A percentile compares a stretch with the other conserved stretches of the same genome.
phyloP scores from a whole-genome alignment of 2,329 filamentous ascomycete species.

The Shiraia sp. region DNA sequence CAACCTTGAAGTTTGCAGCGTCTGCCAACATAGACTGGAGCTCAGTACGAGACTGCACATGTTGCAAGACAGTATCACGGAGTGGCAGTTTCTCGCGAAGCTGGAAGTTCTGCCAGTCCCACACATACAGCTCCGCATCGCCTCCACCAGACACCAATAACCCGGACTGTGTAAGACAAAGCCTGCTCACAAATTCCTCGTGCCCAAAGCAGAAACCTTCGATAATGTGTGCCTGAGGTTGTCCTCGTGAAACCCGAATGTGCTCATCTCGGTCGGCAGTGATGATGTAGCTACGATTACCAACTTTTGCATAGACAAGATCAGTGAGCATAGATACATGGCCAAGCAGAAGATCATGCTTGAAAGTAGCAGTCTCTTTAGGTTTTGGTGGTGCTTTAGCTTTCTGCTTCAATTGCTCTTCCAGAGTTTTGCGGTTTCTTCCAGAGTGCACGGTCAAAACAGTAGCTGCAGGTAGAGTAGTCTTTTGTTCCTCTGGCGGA shows the following conservation, averaged over 20 bases:
- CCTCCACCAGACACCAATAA: constrained; percentile 84
- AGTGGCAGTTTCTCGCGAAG: constrained; percentile 59
- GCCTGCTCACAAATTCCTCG: constrained; percentile 76
- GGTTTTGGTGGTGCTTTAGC: constrained; percentile 49
- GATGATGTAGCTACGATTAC: constrained; percentile 63
- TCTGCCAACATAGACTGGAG: constrained; percentile 10
- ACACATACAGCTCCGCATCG: constrained; percentile 76
- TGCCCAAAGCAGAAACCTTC: constrained; percentile 90
- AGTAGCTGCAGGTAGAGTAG: constrained; percentile 58
- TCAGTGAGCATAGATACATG: constrained; percentile 95
- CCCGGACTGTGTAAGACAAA: constrained; percentile 68
- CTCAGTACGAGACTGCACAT: constrained; percentile 22
- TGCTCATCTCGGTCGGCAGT: constrained; percentile 77
- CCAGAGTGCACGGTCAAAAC: constrained; percentile 64
- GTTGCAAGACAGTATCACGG: constrained; percentile 24
- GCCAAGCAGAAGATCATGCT: constrained; percentile 78
- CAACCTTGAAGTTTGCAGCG: constrained; percentile 40
- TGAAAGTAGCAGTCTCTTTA: constrained; percentile 62
- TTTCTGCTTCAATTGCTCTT: constrained; percentile 58
- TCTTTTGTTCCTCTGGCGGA: constrained; percentile 33
- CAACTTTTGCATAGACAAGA: constrained; percentile 58
- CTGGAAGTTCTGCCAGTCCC: constrained; percentile 72
- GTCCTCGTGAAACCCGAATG: constrained; percentile 81
- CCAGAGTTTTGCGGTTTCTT: constrained; percentile 61
- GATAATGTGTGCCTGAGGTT: constrained; percentile 84